These are phyloP conservation scores for Pichia sp. DNA, from an alignment of 1,139 yeast genomes.

Conservation along the genomic window DNA sequence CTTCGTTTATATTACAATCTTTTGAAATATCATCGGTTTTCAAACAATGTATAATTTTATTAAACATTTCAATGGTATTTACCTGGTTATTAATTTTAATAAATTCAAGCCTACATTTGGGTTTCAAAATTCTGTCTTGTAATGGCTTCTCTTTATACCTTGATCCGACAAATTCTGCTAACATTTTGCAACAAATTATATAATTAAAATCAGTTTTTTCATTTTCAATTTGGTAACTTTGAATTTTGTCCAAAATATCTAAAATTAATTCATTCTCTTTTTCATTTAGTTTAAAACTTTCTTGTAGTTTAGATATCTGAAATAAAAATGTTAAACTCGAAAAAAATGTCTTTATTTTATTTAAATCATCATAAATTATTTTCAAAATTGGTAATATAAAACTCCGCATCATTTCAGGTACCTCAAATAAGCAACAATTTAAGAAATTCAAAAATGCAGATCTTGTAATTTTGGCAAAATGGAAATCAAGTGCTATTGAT, in stretches of 20 bases:
- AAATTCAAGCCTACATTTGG: neutral
- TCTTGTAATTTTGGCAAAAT: conserved; percentile 9
- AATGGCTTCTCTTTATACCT: no score
- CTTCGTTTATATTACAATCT: no score
- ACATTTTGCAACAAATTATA: no score
- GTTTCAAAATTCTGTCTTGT: neutral
- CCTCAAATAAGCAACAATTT: conserved; percentile 11
- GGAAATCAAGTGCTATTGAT: conserved; percentile 11
- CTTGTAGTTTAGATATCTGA: neutral
- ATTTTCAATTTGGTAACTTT: neutral
- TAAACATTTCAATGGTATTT: neutral
- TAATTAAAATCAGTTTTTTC: neutral
- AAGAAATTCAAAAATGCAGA: conserved; percentile 9
- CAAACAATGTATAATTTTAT: neutral
- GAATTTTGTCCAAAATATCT: neutral
- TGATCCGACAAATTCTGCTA: neutral
- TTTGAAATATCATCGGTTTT: neutral
- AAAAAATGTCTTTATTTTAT: conserved; percentile 1
- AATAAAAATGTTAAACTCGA: conserved; percentile 4
- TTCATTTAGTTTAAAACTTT: no score
- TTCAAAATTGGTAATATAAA: conserved; percentile 11
- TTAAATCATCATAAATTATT: conserved; percentile 7
- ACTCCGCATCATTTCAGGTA: conserved; percentile 6
- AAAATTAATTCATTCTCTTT: no score
- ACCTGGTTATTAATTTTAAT: neutral